These are phyloP conservation scores for Nemania serpens DNA, from an alignment of 2,329 filamentous ascomycete species.

Conservation along the genomic window DNA sequence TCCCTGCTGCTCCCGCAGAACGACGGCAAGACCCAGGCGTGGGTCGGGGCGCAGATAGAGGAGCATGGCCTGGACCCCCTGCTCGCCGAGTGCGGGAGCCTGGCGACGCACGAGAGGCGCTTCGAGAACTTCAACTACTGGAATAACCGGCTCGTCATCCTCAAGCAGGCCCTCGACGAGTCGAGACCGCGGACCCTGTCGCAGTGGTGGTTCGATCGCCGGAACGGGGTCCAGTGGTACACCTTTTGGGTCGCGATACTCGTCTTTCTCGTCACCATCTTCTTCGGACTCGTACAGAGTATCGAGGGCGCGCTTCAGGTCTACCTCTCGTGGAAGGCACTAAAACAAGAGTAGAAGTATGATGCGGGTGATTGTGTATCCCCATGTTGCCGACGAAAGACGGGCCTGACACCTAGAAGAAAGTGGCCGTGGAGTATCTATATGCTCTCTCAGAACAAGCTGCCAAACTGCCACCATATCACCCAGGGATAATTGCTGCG, in stretches of 20 bases:
- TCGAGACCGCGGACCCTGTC: slow-evolving; percentile 41
- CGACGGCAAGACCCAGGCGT: slow-evolving; percentile 27
- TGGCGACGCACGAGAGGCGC: slow-evolving; percentile 42
- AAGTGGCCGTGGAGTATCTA: neutral
- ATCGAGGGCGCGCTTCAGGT: slow-evolving; percentile 50
- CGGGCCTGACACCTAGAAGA: neutral
- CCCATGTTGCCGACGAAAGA: neutral
- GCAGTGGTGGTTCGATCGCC: slow-evolving; percentile 50
- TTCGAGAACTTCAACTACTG: slow-evolving; percentile 46
- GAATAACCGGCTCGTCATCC: slow-evolving; percentile 48
- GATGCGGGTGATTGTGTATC: no score
- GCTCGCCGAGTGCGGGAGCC: slow-evolving; percentile 31
- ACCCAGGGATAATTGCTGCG: neutral
- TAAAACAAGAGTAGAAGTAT: neutral
- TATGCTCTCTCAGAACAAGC: neutral
- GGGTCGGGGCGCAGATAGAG: slow-evolving; percentile 10
- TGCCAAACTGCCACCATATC: neutral
- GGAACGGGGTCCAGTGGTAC: slow-evolving; percentile 51
- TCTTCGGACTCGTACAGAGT: slow-evolving; percentile 49
- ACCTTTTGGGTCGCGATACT: slow-evolving; percentile 53
- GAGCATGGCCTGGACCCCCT: slow-evolving; percentile 9
- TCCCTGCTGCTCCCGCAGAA: slow-evolving; percentile 43
- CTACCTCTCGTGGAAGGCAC: slow-evolving; percentile 33
- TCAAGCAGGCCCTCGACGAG: slow-evolving; percentile 50
- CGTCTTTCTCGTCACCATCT: slow-evolving; percentile 43